Evolutionary conservation across 345 rosid species (phyloP), one percentile per base, ranked within the genome.

Genomic region (Moricandia moricandioides): DNA sequence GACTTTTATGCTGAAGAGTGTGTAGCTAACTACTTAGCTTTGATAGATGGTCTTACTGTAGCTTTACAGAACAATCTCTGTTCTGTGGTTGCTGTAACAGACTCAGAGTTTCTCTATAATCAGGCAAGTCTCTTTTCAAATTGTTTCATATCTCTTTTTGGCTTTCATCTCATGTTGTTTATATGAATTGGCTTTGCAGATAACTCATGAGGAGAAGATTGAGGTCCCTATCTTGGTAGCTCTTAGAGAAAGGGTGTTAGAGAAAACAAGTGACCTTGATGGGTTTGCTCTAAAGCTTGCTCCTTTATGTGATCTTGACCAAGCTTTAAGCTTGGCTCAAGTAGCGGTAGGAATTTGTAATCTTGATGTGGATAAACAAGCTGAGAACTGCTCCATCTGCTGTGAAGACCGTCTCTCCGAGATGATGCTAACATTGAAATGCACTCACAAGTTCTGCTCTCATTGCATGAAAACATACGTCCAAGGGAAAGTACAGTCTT

Each of bases 401-500:
- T 88, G 96, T 16, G 97, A 91, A 84, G 96, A 88, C 75, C 93
- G 83, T 78, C 85, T 81, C 9, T 65, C 82, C 1, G 73, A 84
- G 17, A 95, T 95, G 97, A 91, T 88, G 91, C 72, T 90, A 8
- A 77, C 82, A 14, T 56, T 95, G 92, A 88, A 89, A 76, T 95
- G 99, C 77, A 86, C 87, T 55, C 96, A 95, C 86, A 89, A 85
- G 75, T 95, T 89, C 85, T 95, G 99, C 77, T 91, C 99, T 14
- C 93, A 86, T 72, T 95, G 99, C 77, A 86, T 95, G 99, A 88
- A 82, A 83, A 90, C 91, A 21, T 90, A 88, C 68, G 88, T 84
- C 3, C 93, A 95, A 71, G 93, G 89, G 70, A 91, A 90, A 85
- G 79, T 95, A 64, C 82, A 86, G 80, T 80, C 88, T 4, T 86